Conservation (phyloP, 2,329 filamentous ascomycete genomes). For the Whalleya microplaca region DNA sequence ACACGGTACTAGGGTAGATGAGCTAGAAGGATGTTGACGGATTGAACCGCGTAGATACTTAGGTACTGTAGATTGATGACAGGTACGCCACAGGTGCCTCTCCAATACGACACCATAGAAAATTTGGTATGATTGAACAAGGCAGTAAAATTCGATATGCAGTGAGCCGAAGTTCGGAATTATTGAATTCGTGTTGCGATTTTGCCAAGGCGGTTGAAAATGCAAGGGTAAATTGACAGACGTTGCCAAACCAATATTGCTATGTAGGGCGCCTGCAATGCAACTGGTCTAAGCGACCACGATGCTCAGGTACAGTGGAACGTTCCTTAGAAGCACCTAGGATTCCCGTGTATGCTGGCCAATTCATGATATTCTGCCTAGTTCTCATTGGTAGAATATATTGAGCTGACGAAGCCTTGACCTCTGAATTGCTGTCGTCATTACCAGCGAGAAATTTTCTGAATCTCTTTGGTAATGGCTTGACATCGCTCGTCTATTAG, state of each 20-base stretch:
- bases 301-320: conserved; percentile 23
- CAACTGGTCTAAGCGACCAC: conserved; percentile 24
- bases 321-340: not conserved
- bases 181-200: conserved; percentile 13
- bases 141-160: not conserved
- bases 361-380: conserved; percentile 16
- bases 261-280: conserved; percentile 27
- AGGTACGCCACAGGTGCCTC: not conserved
- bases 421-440: conserved; percentile 5
- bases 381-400: conserved; percentile 20
- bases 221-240: conserved; percentile 33
- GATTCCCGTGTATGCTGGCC: conserved; percentile 12
- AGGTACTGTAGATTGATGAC: not conserved
- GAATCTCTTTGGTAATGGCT: not conserved
- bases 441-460: conserved; percentile 4
- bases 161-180: not conserved
- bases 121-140: not conserved
- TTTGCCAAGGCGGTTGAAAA: conserved; percentile 36
- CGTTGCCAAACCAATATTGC: conserved; percentile 13
- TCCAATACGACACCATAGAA: not conserved
- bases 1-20: no score
- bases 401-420: conserved; percentile 28
- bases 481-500: no score
- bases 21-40: no score
- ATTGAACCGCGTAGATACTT: not conserved